Conservation (phyloP, 2,329 filamentous ascomycete genomes). For the Neopestalotiopsis clavispora region DNA sequence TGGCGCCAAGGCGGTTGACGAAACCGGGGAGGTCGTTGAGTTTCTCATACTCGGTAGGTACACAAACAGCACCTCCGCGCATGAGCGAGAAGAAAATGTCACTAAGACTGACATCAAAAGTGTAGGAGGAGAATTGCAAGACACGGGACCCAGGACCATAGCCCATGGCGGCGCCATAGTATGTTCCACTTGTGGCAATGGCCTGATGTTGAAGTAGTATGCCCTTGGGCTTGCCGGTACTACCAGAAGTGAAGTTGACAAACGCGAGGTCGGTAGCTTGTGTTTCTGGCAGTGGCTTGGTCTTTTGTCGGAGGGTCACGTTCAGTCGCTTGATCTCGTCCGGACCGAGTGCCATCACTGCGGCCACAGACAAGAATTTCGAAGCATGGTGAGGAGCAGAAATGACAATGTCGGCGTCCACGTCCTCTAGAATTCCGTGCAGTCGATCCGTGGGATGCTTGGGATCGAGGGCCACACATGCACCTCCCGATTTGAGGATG, state of each 20-base stretch:
- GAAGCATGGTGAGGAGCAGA: slow-evolving; percentile 8
- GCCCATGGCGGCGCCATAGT: slow-evolving; percentile 31
- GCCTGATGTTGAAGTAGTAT: slow-evolving; percentile 14
- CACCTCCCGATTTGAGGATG: slow-evolving; percentile 12
- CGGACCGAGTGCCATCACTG: slow-evolving; percentile 13
- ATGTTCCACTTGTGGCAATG: slow-evolving; percentile 8
- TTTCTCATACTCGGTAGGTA: slow-evolving; percentile 9
- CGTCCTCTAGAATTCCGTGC: slow-evolving; percentile 6
- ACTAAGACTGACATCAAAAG: slow-evolving; percentile 5
- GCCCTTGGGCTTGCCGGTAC: slow-evolving; percentile 20
- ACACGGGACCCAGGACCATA: slow-evolving; percentile 49
- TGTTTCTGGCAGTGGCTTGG: slow-evolving; percentile 9
- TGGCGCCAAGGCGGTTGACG: slow-evolving; percentile 13
- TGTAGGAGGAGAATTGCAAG: slow-evolving; percentile 17
- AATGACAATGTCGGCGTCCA: slow-evolving; percentile 12
- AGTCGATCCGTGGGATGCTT: slow-evolving; percentile 14
- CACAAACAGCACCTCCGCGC: slow-evolving; percentile 10
- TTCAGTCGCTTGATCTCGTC: slow-evolving; percentile 16
- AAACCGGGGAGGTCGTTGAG: slow-evolving; percentile 7
- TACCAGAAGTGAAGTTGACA: slow-evolving; percentile 20
- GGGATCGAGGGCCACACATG: slow-evolving; percentile 11
- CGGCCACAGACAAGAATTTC: slow-evolving; percentile 16
- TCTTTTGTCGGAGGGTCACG: neutral
- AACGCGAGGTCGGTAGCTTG: slow-evolving; percentile 1
- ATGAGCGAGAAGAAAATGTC: slow-evolving; percentile 15